These are phyloP conservation scores for Mycena sp. DNA, from an alignment of 1,284 basidiomycete species.

Conservation along the genomic window DNA sequence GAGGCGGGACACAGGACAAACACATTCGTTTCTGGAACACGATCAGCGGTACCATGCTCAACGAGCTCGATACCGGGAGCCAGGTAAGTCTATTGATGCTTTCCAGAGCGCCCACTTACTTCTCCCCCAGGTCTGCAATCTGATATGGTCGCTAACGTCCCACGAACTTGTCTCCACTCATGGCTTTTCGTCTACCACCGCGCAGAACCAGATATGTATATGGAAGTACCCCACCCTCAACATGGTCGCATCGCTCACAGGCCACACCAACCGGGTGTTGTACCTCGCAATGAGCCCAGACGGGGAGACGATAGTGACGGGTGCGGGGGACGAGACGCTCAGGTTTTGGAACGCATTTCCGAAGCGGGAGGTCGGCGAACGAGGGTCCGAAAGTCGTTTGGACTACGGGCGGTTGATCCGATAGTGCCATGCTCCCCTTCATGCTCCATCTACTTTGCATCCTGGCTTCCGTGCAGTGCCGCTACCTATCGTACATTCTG, in stretches of 20 bases:
- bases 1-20: slow-evolving; percentile 98
- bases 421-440: slow-evolving; percentile 34
- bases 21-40: slow-evolving; percentile 99
- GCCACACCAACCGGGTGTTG: slow-evolving; percentile 94
- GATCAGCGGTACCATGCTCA: slow-evolving; percentile 84
- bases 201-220: slow-evolving; percentile 98
- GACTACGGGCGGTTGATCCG: slow-evolving; percentile 74
- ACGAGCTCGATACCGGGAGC: slow-evolving; percentile 90
- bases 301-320: slow-evolving; percentile 97
- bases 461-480: slow-evolving; percentile 9
- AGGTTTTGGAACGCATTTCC: slow-evolving; percentile 97
- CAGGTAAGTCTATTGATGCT: slow-evolving; percentile 66
- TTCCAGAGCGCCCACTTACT: slow-evolving; percentile 1
- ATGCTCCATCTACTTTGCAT: slow-evolving; percentile 15
- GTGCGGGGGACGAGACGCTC: slow-evolving; percentile 97
- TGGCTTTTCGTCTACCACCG: slow-evolving; percentile 92
- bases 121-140: slow-evolving; percentile 86
- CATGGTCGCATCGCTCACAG: slow-evolving; percentile 94
- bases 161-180: slow-evolving; percentile 99
- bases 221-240: slow-evolving; percentile 96
- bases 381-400: slow-evolving; percentile 58
- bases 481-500: slow-evolving; percentile 18
- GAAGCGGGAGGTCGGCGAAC: slow-evolving; percentile 59
- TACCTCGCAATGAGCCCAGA: slow-evolving; percentile 98
- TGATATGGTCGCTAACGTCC: slow-evolving; percentile 95